Percentiles rank a stretch among this genome's conserved stretches.
Conservation (phyloP, 768 basidiomycete genomes). For the Peribolospora kevripleyi region DNA sequence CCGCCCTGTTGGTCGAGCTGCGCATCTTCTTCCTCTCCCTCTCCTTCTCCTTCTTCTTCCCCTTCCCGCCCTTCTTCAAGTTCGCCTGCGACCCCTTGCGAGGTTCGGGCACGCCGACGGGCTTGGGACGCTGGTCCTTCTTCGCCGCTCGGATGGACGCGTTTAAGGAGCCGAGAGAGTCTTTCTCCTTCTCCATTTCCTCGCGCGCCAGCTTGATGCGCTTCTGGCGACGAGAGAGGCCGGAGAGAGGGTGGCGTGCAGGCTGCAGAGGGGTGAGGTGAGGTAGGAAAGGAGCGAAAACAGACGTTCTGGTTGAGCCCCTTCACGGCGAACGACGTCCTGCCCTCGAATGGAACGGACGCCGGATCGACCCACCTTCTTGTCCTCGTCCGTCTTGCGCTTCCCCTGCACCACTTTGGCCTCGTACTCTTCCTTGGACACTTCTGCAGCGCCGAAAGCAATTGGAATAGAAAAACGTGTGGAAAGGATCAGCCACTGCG, state of each 20-base stretch:
- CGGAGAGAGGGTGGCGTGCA: constrained; percentile 27
- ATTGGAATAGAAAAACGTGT: not conserved
- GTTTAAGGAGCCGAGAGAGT: constrained; percentile 23
- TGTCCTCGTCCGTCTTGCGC: constrained; percentile 5
- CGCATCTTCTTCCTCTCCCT: constrained; percentile 23
- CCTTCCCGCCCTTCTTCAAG: constrained; percentile 1
- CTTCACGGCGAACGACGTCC: not conserved
- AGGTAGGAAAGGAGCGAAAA: not conserved
- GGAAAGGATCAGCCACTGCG: not conserved
- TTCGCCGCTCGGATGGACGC: constrained; percentile 74
- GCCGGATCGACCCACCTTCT: constrained; percentile 2
- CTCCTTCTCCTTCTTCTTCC: constrained; percentile 19
- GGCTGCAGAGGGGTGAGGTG: not conserved
- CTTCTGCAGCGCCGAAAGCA: constrained; percentile 24
- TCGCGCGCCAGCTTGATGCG: constrained; percentile 67
- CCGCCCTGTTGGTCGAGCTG: constrained; percentile 20
- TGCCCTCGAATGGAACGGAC: too few species aligned
- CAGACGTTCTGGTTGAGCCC: constrained; percentile 5
- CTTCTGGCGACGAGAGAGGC: constrained; percentile 66
- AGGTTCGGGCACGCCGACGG: not conserved
- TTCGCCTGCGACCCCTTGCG: not conserved
- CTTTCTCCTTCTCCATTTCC: constrained; percentile 43
- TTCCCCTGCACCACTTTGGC: constrained; percentile 19
- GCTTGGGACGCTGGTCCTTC: constrained; percentile 25
- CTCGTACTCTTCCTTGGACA: constrained; percentile 47